These are phyloP conservation scores for Chrysanthemum lavandulifolium DNA, from an alignment of 129 eudicot genomes.

Conservation along the genomic window DNA sequence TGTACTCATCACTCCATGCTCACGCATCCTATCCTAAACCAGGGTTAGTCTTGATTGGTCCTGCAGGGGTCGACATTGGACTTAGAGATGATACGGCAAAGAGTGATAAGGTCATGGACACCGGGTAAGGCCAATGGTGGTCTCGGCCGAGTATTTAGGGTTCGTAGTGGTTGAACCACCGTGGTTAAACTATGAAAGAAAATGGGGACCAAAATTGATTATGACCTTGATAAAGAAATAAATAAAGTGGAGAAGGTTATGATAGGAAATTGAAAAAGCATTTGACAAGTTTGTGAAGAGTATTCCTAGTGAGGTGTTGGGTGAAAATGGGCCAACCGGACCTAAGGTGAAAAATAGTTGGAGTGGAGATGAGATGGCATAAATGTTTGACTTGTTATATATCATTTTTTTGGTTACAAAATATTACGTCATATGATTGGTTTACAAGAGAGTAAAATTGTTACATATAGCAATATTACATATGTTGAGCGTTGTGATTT, in stretches of 20 bases:
- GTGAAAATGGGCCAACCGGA: slow-evolving; percentile 91
- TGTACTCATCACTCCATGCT: slow-evolving; percentile 43
- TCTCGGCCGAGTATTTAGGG: slow-evolving; percentile 59
- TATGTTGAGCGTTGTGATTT: neutral
- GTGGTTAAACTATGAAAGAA: slow-evolving; percentile 70
- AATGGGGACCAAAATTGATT: slow-evolving; percentile 88
- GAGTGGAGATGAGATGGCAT: slow-evolving; percentile 60
- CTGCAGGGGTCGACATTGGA: slow-evolving; percentile 37
- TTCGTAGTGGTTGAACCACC: slow-evolving; percentile 45
- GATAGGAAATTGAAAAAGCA: slow-evolving; percentile 39
- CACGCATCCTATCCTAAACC: slow-evolving; percentile 43
- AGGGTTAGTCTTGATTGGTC: slow-evolving; percentile 57
- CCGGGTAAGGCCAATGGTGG: slow-evolving; percentile 38
- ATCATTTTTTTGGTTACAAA: neutral
- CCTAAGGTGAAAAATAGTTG: slow-evolving; percentile 78
- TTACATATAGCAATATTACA: neutral
- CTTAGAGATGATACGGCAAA: slow-evolving; percentile 56
- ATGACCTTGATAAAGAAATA: slow-evolving; percentile 50
- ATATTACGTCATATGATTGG: neutral
- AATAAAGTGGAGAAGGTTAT: slow-evolving; percentile 46
- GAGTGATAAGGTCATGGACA: slow-evolving; percentile 47
- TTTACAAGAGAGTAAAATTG: neutral
- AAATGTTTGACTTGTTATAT: neutral
- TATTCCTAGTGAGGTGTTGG: slow-evolving; percentile 67
- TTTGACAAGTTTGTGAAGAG: slow-evolving; percentile 44